Evolutionary conservation across 192 early-diverging fungal genomes (phyloP).

Genomic region (Coemansia sp.): DNA sequence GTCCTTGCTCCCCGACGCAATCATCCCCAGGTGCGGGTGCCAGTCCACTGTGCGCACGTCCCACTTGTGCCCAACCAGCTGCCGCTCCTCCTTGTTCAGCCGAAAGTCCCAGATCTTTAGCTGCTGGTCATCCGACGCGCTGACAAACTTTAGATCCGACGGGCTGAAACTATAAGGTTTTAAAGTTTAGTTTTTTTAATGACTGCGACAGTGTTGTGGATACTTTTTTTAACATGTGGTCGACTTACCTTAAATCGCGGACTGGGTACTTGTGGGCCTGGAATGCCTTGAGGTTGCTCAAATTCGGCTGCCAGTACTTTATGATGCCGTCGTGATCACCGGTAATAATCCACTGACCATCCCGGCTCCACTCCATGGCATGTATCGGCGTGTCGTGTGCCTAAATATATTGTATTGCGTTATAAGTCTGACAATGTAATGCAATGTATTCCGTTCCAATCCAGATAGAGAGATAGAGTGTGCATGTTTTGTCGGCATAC

Average conservation of each 20-base stretch:
- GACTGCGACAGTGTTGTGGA: no score
- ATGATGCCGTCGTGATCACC: slow-evolving; percentile 89
- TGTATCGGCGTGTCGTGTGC: slow-evolving; percentile 91
- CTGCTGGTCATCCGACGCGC: slow-evolving; percentile 89
- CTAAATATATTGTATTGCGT: slow-evolving; percentile 25
- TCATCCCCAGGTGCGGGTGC: slow-evolving; percentile 91
- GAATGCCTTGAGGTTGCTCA: slow-evolving; percentile 89
- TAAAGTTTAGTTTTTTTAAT: no score
- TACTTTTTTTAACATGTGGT: no score
- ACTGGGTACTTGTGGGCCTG: slow-evolving; percentile 86
- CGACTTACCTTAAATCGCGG: slow-evolving; percentile 85
- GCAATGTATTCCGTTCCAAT: background rate
- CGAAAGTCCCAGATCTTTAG: slow-evolving; percentile 98
- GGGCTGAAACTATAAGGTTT: slow-evolving; percentile 86
- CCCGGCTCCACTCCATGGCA: slow-evolving; percentile 94
- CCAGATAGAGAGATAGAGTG: no score
- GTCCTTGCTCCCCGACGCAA: slow-evolving; percentile 95
- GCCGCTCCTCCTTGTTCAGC: slow-evolving; percentile 75
- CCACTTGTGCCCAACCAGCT: slow-evolving; percentile 89
- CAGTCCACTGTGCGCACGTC: slow-evolving; percentile 97
- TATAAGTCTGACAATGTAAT: background rate
- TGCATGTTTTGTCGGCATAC: no score
- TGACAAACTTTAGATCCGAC: slow-evolving; percentile 89
- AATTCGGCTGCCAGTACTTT: slow-evolving; percentile 98
- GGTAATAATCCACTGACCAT: slow-evolving; percentile 93